Conservation (phyloP, 2,329 filamentous ascomycete species). For the Westerdykella ornata region DNA sequence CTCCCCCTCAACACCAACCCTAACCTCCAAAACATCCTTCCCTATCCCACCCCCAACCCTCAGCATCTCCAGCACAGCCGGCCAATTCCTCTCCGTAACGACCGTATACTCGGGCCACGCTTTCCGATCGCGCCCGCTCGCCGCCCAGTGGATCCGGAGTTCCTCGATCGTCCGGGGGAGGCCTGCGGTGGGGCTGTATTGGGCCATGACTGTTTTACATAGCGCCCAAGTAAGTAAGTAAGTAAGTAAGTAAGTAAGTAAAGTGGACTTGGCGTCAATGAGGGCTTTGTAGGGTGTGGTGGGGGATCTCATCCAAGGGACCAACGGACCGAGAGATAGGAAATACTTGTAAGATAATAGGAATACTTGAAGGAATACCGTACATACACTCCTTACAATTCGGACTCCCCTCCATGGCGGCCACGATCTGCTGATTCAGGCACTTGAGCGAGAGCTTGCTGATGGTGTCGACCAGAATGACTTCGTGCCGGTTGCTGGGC, state of each 20-base stretch:
- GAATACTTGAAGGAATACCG: not conserved
- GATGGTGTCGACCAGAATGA: conserved; percentile 22
- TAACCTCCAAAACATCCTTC: conserved; percentile 30
- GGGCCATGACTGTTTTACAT: conserved; percentile 24
- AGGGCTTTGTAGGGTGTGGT: too few relatives aligned
- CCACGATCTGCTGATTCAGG: conserved; percentile 28
- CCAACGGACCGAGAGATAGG: not conserved
- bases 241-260: too few relatives aligned
- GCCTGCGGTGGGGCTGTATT: conserved; percentile 21
- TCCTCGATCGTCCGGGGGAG: conserved; percentile 23
- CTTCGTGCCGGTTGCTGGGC: conserved; percentile 29
- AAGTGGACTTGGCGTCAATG: too few relatives aligned
- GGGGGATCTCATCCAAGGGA: too few relatives aligned
- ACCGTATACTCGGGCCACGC: conserved; percentile 33
- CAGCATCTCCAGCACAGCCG: conserved; percentile 25
- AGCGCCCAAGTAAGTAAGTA: too few relatives aligned
- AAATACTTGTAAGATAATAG: not conserved
- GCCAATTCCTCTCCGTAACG: conserved; percentile 27
- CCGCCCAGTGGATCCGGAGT: conserved; percentile 28
- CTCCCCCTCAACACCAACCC: conserved; percentile 15
- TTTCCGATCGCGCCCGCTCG: conserved; percentile 21
- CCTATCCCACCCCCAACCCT: conserved; percentile 11
- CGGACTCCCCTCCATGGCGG: conserved; percentile 16
- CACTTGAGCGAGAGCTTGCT: conserved; percentile 21
- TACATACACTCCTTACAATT: conserved; percentile 29